Evolutionary conservation across 306 rosid species (phyloP).

Genomic region (Acacia crassicarpa): DNA sequence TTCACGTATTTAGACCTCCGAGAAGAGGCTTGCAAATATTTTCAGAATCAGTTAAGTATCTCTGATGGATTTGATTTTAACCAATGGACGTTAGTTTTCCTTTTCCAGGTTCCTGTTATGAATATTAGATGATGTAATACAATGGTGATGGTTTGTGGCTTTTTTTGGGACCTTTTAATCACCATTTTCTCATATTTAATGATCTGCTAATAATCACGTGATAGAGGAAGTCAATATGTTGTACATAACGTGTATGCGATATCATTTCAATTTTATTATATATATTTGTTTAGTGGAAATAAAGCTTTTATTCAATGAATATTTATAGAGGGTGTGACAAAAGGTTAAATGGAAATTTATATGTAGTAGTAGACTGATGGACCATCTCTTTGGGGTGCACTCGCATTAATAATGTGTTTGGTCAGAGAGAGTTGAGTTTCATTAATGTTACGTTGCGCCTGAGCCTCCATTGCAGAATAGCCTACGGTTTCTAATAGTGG

Average conservation of each 20-base stretch:
- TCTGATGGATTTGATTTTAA: slow-evolving; percentile 21
- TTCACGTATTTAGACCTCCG: slow-evolving; percentile 22
- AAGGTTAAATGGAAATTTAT: no score
- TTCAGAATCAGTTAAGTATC: slow-evolving; percentile 28
- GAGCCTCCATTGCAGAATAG: no score
- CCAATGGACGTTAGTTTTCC: slow-evolving; percentile 13
- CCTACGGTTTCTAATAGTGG: no score
- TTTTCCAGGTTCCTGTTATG: slow-evolving; percentile 22
- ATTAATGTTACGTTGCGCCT: no score
- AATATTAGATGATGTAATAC: slow-evolving; percentile 38
- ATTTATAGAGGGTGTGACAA: no score
- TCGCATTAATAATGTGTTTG: no score
- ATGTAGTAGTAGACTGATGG: no score
- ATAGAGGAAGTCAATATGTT: slow-evolving; percentile 6
- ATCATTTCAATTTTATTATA: background rate
- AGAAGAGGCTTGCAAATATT: slow-evolving; percentile 23
- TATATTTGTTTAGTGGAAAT: no score
- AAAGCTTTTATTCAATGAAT: no score
- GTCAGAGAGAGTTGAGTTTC: no score
- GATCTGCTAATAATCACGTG: slow-evolving; percentile 8
- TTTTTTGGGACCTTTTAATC: slow-evolving; percentile 13
- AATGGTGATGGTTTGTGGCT: slow-evolving; percentile 19
- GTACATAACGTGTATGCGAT: slow-evolving; percentile 10
- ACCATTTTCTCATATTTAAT: slow-evolving; percentile 22
- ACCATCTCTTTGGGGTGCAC: no score